Evolutionary conservation across 108 stramenopile genomes (phyloP), one percentile per base, ranked within the genome.

Genomic region (Bacterosira constricta): DNA sequence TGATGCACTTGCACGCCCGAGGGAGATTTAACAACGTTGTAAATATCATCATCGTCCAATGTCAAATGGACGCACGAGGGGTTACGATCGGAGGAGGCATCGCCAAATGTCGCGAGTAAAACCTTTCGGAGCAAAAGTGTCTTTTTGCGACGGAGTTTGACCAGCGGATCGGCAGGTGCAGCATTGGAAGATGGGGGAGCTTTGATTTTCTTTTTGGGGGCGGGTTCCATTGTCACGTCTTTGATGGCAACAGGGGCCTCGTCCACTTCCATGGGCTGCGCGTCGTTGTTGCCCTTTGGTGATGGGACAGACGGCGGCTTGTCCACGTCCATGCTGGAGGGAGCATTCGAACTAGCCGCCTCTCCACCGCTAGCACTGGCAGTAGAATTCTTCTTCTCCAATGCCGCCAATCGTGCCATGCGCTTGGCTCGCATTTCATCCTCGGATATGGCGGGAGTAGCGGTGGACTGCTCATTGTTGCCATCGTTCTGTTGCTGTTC

Each of bases 371-470:
- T 29, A 56, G 53, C 45, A 61, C n/a, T 63, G 6, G 13, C 23
- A 20, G 29, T 58, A n/a, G n/a, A n/a, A n/a, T n/a, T n/a, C n/a
- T n/a, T n/a, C n/a, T 63, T 77, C 12, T 71, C 75, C 56, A 77
- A 41, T 11, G 75, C 72, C 11, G 69, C 84, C 76, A 94, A 80
- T 59, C 90, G 67, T 7, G 89, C 90, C 73, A 94, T 71, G 21
- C 93, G 87, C 45, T 85, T 85, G 10, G 86, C 93, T 29, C 93
- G 84, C 63, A 94, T 84, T 64, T 94, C 93, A 32, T 88, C 82
- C 51, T 91, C 88, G 1, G 85, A 71, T 25, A 87, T 37, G 1
- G 69, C 70, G 18, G 84, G 47, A 34, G 58, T 68, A 12, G 30
- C 25, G 15, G 82, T 36, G 63, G 37, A 38, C 32, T 49, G 29